Evolutionary conservation across 768 basidiomycete genomes (phyloP).

Genomic region (Suillus plorans): DNA sequence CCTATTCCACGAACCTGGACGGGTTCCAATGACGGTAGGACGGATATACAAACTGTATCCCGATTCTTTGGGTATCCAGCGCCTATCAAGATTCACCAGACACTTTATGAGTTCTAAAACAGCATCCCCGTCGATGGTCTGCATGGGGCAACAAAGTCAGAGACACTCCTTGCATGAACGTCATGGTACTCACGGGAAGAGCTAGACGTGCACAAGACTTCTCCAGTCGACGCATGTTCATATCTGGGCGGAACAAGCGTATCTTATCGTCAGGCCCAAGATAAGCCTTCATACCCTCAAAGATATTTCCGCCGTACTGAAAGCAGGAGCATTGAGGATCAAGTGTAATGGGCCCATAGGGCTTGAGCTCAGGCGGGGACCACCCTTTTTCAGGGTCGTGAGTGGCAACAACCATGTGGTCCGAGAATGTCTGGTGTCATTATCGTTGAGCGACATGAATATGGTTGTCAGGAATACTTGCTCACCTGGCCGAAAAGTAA

Average conservation of each 20-base stretch:
- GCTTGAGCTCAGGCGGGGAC: conserved; percentile 71
- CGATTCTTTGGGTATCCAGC: conserved; percentile 77
- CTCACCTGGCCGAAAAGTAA: conserved; percentile 60
- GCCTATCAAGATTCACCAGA: conserved; percentile 67
- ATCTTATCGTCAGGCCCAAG: conserved; percentile 68
- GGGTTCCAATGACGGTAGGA: conserved; percentile 63
- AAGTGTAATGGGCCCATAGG: conserved; percentile 58
- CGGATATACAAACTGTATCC: conserved; percentile 88
- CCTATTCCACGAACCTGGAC: conserved; percentile 28
- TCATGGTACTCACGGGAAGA: conserved; percentile 52
- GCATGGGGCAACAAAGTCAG: not conserved
- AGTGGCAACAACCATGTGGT: conserved; percentile 74
- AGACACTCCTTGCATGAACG: not conserved
- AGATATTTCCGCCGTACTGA: conserved; percentile 60
- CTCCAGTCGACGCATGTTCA: conserved; percentile 82
- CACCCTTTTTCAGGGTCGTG: conserved; percentile 66
- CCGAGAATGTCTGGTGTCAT: conserved; percentile 51
- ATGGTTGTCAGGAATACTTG: not conserved
- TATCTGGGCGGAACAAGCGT: conserved; percentile 77
- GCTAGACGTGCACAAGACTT: conserved; percentile 70
- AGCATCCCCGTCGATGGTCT: conserved; percentile 46
- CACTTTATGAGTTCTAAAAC: conserved; percentile 58
- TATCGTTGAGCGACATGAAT: conserved; percentile 3
- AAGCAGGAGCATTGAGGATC: conserved; percentile 57
- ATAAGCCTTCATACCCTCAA: conserved; percentile 80